Evolutionary conservation across 2,329 filamentous ascomycete species (phyloP).

Genomic region (Cytospora piceicola): DNA sequence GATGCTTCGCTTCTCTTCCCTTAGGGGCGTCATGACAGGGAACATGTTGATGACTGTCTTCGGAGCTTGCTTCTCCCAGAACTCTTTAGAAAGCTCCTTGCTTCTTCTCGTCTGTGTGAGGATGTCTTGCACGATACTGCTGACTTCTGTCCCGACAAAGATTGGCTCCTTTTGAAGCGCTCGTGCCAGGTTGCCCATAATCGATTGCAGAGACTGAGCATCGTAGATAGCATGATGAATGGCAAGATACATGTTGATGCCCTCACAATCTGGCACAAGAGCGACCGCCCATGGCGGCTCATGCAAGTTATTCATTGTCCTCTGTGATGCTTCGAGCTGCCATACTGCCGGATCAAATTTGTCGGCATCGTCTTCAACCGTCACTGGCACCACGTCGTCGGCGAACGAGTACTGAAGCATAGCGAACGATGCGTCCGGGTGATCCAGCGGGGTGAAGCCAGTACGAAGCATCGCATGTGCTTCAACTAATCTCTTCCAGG

Average conservation of each 20-base stretch:
- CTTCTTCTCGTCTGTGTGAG: slow-evolving; percentile 41
- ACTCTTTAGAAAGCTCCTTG: slow-evolving; percentile 46
- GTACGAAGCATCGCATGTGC: slow-evolving; percentile 75
- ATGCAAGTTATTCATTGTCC: slow-evolving; percentile 51
- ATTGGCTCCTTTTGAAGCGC: slow-evolving; percentile 41
- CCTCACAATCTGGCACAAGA: slow-evolving; percentile 43
- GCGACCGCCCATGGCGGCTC: slow-evolving; percentile 66
- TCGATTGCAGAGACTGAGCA: slow-evolving; percentile 69
- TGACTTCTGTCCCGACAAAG: slow-evolving; percentile 34
- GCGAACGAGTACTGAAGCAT: slow-evolving; percentile 66
- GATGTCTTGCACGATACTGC: slow-evolving; percentile 45
- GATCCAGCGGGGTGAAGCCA: slow-evolving; percentile 68
- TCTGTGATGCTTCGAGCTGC: slow-evolving; percentile 40
- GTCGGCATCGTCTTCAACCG: slow-evolving; percentile 26
- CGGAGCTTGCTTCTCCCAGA: slow-evolving; percentile 66
- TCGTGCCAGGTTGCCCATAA: slow-evolving; percentile 63
- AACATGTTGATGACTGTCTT: slow-evolving; percentile 69
- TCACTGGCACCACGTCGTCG: slow-evolving; percentile 31
- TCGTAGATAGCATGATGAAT: slow-evolving; percentile 88
- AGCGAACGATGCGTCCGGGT: slow-evolving; percentile 66
- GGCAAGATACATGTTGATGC: slow-evolving; percentile 47
- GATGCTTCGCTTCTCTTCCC: slow-evolving; percentile 41
- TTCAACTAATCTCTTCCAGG: slow-evolving; percentile 61
- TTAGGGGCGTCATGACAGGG: slow-evolving; percentile 72
- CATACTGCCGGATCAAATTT: slow-evolving; percentile 43